Conservation (phyloP, 176 grass and related monocot genomes). For the Dactylis glomerata region DNA sequence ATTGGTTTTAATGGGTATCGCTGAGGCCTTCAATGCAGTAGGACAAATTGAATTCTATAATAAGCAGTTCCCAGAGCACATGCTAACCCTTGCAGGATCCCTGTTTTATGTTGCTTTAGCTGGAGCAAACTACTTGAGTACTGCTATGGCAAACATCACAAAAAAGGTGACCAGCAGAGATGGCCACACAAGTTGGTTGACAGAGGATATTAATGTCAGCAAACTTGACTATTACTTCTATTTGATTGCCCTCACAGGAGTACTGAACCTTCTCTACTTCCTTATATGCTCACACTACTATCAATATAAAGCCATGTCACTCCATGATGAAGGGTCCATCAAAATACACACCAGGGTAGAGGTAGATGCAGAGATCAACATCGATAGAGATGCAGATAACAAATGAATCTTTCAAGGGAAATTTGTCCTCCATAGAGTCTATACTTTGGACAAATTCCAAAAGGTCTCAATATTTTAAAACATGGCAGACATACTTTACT, state of each 20-base stretch:
- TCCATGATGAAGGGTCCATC: conserved; percentile 15
- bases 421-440: conserved; percentile 4
- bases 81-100: conserved; percentile 61
- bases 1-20: conserved; percentile 63
- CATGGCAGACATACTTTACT: background rate
- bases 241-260: conserved; percentile 47
- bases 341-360: conserved; percentile 19
- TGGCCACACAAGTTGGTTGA: conserved; percentile 49
- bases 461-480: background rate
- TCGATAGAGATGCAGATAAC: background rate
- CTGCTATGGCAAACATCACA: conserved; percentile 38
- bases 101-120: conserved; percentile 50
- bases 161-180: conserved; percentile 42
- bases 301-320: conserved; percentile 59
- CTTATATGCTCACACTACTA: conserved; percentile 65
- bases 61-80: conserved; percentile 78
- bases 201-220: conserved; percentile 55
- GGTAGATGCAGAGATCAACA: conserved; percentile 17
- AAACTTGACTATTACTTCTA: conserved; percentile 73
- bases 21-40: conserved; percentile 61
- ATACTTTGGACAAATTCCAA: conserved; percentile 5
- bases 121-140: conserved; percentile 65
- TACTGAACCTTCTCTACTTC: conserved; percentile 58
- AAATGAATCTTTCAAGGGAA: conserved; percentile 12
- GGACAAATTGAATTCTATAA: conserved; percentile 90